Percentiles rank a stretch among this genome's conserved stretches.
Conservation (phyloP, 495 filamentous ascomycete species). For the Friedmanniomyces endolithicus region DNA sequence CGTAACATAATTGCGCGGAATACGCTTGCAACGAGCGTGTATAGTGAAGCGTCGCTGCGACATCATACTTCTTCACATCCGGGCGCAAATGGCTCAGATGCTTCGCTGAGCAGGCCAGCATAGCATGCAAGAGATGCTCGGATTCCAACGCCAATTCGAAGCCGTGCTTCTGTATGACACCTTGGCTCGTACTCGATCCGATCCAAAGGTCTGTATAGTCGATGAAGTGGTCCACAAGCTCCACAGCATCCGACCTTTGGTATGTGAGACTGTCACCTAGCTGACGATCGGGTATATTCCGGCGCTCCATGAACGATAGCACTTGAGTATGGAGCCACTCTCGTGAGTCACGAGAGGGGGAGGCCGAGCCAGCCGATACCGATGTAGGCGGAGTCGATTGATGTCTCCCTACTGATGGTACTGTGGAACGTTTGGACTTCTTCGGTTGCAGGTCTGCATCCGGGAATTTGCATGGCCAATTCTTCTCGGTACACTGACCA, state of each 20-base stretch:
- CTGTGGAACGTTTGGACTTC: background rate
- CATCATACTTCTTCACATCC: constrained; percentile 1
- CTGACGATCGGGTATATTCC: background rate
- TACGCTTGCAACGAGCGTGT: constrained; percentile 5
- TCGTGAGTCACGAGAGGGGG: background rate
- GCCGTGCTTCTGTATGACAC: constrained; percentile 11
- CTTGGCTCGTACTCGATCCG: constrained; percentile 6
- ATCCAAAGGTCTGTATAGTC: constrained; percentile 8
- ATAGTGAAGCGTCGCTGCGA: constrained; percentile 4
- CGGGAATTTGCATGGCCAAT: constrained; percentile 1
- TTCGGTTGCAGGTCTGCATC: background rate
- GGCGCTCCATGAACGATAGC: background rate
- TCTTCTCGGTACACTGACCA: background rate
- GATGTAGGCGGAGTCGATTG: background rate
- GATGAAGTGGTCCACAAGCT: constrained; percentile 18
- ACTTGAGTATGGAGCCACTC: background rate
- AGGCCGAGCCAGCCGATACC: background rate
- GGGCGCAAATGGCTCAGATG: constrained; percentile 12
- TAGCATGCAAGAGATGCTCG: constrained; percentile 14
- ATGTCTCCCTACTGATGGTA: background rate
- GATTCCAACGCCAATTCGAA: constrained; percentile 6
- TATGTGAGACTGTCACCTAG: background rate
- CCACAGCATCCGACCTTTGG: background rate
- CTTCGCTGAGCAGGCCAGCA: constrained; percentile 8
- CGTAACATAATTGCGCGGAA: background rate